phyloP scores from a whole-genome alignment of 768 basidiomycete species.

The Obba rivulosa region DNA sequence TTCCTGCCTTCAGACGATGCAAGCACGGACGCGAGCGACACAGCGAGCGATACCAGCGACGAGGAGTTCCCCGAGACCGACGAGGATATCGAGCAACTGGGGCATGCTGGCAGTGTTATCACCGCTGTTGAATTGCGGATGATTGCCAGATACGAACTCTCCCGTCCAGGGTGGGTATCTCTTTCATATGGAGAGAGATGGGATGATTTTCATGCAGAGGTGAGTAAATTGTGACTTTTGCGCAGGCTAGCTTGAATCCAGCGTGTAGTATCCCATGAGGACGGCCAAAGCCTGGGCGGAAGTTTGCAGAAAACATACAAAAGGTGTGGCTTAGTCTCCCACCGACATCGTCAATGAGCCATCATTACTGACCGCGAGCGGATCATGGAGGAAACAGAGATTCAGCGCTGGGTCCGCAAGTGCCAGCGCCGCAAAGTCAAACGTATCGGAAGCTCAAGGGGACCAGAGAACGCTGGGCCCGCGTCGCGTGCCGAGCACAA shows the following conservation, averaged over 20 bases:
- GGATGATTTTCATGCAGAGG: slow-evolving; percentile 47
- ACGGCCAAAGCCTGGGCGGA: slow-evolving; percentile 56
- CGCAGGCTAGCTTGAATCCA: not conserved
- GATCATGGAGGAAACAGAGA: not conserved
- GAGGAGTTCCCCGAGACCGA: slow-evolving; percentile 1
- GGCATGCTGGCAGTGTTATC: slow-evolving; percentile 41
- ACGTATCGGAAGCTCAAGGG: no score
- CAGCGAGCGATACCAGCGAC: no score
- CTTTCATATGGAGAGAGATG: slow-evolving; percentile 44
- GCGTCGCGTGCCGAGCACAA: no score
- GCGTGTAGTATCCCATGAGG: slow-evolving; percentile 45
- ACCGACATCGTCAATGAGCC: no score
- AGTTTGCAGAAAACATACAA: slow-evolving; percentile 49
- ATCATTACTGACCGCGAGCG: no score
- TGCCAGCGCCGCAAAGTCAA: not conserved
- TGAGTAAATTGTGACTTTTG: slow-evolving; percentile 22
- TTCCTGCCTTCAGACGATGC: no score
- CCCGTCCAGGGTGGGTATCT: slow-evolving; percentile 39
- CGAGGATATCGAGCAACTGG: slow-evolving; percentile 41
- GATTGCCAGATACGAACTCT: slow-evolving; percentile 54
- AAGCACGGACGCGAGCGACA: no score
- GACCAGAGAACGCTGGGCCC: no score
- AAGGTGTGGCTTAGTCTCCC: no score
- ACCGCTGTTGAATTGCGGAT: slow-evolving; percentile 59
- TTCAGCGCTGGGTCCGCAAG: slow-evolving; percentile 1